phyloP scores from a whole-genome alignment of 208 protist genomes.

The Leishmania tropica region DNA sequence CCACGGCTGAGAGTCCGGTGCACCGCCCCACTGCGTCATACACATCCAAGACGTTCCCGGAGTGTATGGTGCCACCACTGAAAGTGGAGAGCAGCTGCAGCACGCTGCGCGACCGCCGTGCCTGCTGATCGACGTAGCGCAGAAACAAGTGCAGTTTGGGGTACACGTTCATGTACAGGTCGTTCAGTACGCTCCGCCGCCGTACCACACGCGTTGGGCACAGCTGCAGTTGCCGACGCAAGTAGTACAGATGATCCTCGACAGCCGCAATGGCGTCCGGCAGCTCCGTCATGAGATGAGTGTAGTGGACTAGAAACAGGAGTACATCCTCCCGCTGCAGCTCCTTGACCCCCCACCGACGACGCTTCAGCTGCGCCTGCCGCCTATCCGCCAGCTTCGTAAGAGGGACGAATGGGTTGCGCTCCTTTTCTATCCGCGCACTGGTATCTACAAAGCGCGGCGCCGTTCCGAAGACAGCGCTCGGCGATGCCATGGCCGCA shows the following conservation, averaged over 20 bases:
- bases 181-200: slow-evolving; percentile 62
- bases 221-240: slow-evolving; percentile 48
- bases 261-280: slow-evolving; percentile 45
- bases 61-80: slow-evolving; percentile 45
- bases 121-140: slow-evolving; percentile 53
- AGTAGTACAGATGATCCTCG: slow-evolving; percentile 51
- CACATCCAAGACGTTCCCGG: slow-evolving; percentile 61
- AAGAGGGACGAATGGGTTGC: slow-evolving; percentile 48
- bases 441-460: slow-evolving; percentile 7
- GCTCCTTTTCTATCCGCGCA: slow-evolving; percentile 24
- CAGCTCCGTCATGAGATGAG: slow-evolving; percentile 52
- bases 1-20: slow-evolving; percentile 12
- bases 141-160: slow-evolving; percentile 67
- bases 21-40: slow-evolving; percentile 63
- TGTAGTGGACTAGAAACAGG: slow-evolving; percentile 47
- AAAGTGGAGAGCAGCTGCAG: slow-evolving; percentile 49
- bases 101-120: slow-evolving; percentile 36
- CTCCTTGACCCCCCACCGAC: slow-evolving; percentile 48
- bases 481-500: slow-evolving; percentile 1
- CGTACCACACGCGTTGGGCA: slow-evolving; percentile 47
- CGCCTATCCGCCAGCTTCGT: slow-evolving; percentile 7
- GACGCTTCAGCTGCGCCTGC: slow-evolving; percentile 9
- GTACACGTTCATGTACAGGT: slow-evolving; percentile 79
- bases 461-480: slow-evolving; percentile 28
- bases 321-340: slow-evolving; percentile 56